Conservation (phyloP, 2,329 filamentous ascomycete species). For the Volutella citrinella region DNA sequence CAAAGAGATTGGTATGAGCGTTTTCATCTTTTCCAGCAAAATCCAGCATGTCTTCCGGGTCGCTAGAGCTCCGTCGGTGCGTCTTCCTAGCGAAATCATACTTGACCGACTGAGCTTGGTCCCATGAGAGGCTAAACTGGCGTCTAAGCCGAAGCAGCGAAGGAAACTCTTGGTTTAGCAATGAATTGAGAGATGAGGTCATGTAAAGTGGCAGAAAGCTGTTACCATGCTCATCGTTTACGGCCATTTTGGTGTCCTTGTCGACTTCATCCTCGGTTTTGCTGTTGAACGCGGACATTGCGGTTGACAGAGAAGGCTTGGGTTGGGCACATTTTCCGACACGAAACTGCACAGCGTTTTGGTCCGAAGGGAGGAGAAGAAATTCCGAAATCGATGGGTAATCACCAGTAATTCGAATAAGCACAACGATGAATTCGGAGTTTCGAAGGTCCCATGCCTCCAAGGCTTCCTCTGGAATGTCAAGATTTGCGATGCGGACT, state of each 20-base stretch:
- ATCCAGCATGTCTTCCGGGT: background rate
- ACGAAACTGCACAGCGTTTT: conserved; percentile 49
- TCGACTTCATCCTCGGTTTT: conserved; percentile 5
- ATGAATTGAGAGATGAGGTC: conserved; percentile 61
- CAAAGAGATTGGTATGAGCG: conserved; percentile 1
- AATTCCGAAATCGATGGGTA: conserved; percentile 62
- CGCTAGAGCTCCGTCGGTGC: background rate
- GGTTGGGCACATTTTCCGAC: conserved; percentile 70
- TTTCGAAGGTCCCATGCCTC: conserved; percentile 71
- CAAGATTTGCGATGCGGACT: conserved; percentile 65
- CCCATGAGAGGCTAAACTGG: conserved; percentile 57
- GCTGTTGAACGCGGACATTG: conserved; percentile 31
- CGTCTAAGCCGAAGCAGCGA: conserved; percentile 59
- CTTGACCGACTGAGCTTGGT: conserved; percentile 27
- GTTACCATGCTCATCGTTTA: conserved; percentile 9
- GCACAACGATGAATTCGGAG: conserved; percentile 68
- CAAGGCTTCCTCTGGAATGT: conserved; percentile 70
- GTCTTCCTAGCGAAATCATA: conserved; percentile 10
- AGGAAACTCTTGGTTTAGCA: conserved; percentile 62
- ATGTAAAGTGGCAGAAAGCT: conserved; percentile 61
- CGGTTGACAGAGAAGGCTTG: conserved; percentile 62
- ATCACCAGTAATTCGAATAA: conserved; percentile 61
- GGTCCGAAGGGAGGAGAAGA: conserved; percentile 35
- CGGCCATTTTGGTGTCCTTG: background rate
- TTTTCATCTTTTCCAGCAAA: background rate